A percentile compares a stretch with the other conserved stretches of the same genome.
phyloP scores from a whole-genome alignment of 139 green algal genomes.

The Mychonastes homosphaera region DNA sequence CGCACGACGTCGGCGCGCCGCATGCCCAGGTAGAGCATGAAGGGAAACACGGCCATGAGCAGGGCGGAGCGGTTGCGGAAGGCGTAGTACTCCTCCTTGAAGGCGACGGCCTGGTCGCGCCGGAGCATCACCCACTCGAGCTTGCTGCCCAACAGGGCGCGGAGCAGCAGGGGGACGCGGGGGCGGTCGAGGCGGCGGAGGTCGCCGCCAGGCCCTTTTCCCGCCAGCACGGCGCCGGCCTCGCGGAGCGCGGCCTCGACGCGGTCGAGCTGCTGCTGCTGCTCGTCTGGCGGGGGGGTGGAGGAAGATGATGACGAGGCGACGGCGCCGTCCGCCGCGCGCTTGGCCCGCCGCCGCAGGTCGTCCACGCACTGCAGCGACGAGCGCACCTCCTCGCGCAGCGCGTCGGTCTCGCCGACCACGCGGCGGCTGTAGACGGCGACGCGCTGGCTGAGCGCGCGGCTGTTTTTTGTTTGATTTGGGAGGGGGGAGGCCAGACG shows the following conservation, averaged over 20 bases:
- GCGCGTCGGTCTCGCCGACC: constrained; percentile 47
- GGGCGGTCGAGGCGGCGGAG: constrained; percentile 29
- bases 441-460: constrained; percentile 46
- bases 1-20: constrained; percentile 24
- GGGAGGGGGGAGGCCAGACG: no score
- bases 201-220: constrained; percentile 55
- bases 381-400: constrained; percentile 55
- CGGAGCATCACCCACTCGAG: constrained; percentile 38
- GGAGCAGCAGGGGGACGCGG: constrained; percentile 42
- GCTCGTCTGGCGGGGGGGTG: constrained; percentile 12
- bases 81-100: constrained; percentile 87
- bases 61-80: constrained; percentile 60
- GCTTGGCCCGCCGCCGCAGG: not conserved
- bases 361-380: not conserved
- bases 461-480: no score
- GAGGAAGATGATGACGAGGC: constrained; percentile 37
- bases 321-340: not conserved
- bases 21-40: constrained; percentile 36
- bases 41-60: constrained; percentile 33
- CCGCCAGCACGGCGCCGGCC: constrained; percentile 33
- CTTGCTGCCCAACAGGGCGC: constrained; percentile 46
- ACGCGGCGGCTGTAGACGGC: constrained; percentile 46
- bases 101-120: constrained; percentile 35
- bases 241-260: constrained; percentile 28
- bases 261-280: constrained; percentile 13